Evolutionary conservation across 352 stramenopile species (phyloP).

Genomic region (Albugo candida): DNA sequence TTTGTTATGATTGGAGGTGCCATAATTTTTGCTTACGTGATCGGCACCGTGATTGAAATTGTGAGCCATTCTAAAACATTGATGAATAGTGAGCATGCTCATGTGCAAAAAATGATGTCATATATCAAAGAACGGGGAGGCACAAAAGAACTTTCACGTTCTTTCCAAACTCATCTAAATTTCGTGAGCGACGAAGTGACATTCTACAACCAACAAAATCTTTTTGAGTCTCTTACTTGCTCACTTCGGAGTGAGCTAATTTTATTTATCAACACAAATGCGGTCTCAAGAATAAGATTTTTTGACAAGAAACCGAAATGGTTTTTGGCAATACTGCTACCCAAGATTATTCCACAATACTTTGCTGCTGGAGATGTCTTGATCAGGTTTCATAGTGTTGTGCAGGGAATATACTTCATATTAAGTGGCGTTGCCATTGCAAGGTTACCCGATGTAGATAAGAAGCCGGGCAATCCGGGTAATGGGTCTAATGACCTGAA

Average conservation of each 20-base stretch:
- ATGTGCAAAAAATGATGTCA: slow-evolving; percentile 44
- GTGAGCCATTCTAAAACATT: slow-evolving; percentile 62
- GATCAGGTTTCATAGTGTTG: slow-evolving; percentile 44
- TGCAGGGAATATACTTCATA: slow-evolving; percentile 62
- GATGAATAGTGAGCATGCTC: slow-evolving; percentile 50
- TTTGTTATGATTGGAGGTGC: slow-evolving; percentile 70
- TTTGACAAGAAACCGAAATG: slow-evolving; percentile 76
- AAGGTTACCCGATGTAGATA: slow-evolving; percentile 8
- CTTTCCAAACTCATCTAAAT: slow-evolving; percentile 53
- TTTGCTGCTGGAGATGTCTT: slow-evolving; percentile 44
- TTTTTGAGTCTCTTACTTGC: slow-evolving; percentile 52
- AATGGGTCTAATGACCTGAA: slow-evolving; percentile 1
- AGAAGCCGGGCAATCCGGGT: slow-evolving; percentile 1
- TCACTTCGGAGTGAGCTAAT: slow-evolving; percentile 43
- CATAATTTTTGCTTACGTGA: slow-evolving; percentile 60
- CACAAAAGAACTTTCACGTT: slow-evolving; percentile 38
- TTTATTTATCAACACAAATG: slow-evolving; percentile 30
- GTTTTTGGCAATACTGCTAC: slow-evolving; percentile 53
- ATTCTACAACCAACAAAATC: slow-evolving; percentile 30
- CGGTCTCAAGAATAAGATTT: slow-evolving; percentile 46
- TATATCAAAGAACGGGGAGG: slow-evolving; percentile 66
- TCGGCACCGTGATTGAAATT: slow-evolving; percentile 63
- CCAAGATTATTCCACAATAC: slow-evolving; percentile 41
- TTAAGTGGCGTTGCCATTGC: slow-evolving; percentile 41
- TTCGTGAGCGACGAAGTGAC: slow-evolving; percentile 54